These are phyloP conservation scores for Colletotrichum lupini DNA, from an alignment of 2,329 filamentous ascomycete species.

Conservation along the genomic window DNA sequence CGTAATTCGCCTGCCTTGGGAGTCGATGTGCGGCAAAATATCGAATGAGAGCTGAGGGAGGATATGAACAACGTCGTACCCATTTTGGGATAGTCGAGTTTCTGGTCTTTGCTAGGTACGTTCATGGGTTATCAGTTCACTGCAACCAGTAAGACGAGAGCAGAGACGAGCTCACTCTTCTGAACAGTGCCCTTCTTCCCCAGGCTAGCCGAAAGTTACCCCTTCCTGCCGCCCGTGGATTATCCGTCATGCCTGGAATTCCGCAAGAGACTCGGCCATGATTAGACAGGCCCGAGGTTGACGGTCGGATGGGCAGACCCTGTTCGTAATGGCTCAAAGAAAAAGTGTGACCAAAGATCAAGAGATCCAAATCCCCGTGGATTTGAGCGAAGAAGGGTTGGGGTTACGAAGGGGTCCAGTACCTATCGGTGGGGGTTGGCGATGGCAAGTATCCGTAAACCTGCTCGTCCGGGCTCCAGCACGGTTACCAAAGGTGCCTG, in stretches of 20 bases:
- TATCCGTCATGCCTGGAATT: slow-evolving; percentile 14
- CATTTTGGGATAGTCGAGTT: background rate
- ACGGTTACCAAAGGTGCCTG: background rate
- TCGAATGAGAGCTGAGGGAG: background rate
- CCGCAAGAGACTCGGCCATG: background rate
- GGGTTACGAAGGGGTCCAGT: background rate
- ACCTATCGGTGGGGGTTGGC: background rate
- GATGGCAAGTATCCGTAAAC: background rate
- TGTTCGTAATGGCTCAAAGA: background rate
- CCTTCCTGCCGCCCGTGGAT: background rate
- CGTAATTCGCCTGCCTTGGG: slow-evolving; percentile 5
- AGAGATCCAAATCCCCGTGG: background rate
- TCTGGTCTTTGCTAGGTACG: background rate
- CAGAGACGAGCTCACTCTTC: background rate
- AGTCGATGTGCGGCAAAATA: background rate
- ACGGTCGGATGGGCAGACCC: background rate
- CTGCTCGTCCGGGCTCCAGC: background rate
- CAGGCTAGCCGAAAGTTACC: background rate
- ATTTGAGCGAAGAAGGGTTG: background rate
- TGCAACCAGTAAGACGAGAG: background rate
- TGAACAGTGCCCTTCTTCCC: background rate
- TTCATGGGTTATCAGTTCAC: background rate
- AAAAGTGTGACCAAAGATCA: background rate
- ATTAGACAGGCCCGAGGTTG: background rate
- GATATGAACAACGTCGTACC: background rate